Percentiles rank a stretch among this genome's conserved stretches.
Conservation (phyloP, 176 grass and related monocot species). For the Triticum dicoccoides region DNA sequence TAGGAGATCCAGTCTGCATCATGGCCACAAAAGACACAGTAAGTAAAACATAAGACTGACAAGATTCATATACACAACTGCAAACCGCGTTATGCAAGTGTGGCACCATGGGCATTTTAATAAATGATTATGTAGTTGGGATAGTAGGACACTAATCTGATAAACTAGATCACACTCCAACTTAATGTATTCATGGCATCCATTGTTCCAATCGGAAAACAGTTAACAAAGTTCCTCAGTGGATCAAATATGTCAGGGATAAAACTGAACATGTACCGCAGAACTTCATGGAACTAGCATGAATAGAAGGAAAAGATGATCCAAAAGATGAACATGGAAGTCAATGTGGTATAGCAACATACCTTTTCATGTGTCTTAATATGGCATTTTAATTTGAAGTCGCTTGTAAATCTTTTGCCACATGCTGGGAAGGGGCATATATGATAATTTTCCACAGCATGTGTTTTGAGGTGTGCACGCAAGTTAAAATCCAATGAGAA, state of each 20-base stretch:
- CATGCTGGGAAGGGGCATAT: constrained; percentile 73
- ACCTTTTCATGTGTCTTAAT: constrained; percentile 86
- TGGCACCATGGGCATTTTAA: constrained; percentile 12
- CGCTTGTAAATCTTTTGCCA: constrained; percentile 86
- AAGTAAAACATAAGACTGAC: neutral
- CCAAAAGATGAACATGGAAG: neutral
- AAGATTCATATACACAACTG: neutral
- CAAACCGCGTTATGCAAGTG: neutral
- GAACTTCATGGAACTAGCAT: neutral
- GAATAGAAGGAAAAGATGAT: neutral
- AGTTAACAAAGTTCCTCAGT: neutral
- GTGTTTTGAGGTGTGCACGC: constrained; percentile 75
- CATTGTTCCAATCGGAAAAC: neutral
- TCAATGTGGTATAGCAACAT: neutral
- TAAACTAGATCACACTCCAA: constrained; percentile 1
- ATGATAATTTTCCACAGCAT: constrained; percentile 89
- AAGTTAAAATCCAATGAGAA: constrained; percentile 99
- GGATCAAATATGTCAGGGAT: neutral
- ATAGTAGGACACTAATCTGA: neutral
- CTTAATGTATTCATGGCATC: neutral
- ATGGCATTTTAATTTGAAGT: constrained; percentile 78
- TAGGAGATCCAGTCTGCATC: constrained; percentile 41
- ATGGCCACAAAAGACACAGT: neutral
- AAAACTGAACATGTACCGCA: neutral
- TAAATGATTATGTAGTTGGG: neutral